Percentiles rank a stretch among this genome's conserved stretches.
Evolutionary conservation across 306 rosid genomes (phyloP).

Genomic region (Rosa lucieae): DNA sequence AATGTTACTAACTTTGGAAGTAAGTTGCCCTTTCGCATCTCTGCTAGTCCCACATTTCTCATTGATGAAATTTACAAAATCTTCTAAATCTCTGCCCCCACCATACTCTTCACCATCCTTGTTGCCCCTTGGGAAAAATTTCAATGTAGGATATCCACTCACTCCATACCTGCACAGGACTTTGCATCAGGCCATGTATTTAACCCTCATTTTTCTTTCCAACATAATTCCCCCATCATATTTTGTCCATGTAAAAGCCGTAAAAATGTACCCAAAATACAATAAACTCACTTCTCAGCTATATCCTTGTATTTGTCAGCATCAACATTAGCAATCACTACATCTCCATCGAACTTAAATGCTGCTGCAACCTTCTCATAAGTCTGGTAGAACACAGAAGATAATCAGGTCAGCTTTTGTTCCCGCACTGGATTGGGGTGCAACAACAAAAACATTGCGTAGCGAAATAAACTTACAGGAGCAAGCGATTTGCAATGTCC

Average conservation of each 20-base stretch:
- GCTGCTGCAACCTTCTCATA: conserved; percentile 87
- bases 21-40: conserved; percentile 72
- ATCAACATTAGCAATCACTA: conserved; percentile 73
- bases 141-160: conserved; percentile 72
- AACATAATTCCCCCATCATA: neutral
- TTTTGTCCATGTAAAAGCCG: neutral
- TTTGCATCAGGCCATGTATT: conserved; percentile 19
- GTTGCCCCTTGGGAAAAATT: conserved; percentile 75
- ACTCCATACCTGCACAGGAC: conserved; percentile 66
- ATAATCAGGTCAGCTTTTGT: conserved; percentile 23
- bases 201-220: neutral
- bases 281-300: conserved; percentile 70
- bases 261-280: neutral
- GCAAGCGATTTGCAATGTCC: conserved; percentile 95
- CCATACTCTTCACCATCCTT: conserved; percentile 79
- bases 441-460: conserved; percentile 18
- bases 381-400: conserved; percentile 39
- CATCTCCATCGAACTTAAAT: conserved; percentile 65
- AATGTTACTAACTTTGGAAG: conserved; percentile 51
- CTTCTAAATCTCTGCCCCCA: conserved; percentile 76
- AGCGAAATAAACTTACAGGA: conserved; percentile 55
- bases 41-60: conserved; percentile 76
- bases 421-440: conserved; percentile 6
- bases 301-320: conserved; percentile 71
- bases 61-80: conserved; percentile 71